Conservation (phyloP, 345 rosid species). For the Anacardium occidentale region DNA sequence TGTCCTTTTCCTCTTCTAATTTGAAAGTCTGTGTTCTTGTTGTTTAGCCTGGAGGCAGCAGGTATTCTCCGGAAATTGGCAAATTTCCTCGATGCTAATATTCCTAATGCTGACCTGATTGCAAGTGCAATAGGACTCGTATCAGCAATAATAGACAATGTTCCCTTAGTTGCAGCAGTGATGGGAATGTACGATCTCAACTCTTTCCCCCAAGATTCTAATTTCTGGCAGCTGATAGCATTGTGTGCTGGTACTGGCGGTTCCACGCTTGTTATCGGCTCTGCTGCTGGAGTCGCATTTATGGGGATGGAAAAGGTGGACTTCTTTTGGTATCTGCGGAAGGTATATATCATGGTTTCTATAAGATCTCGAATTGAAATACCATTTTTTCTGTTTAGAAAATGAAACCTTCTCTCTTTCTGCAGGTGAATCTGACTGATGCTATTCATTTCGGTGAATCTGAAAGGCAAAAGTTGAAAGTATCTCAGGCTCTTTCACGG, state of each 20-base stretch:
- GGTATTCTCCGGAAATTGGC: conserved; percentile 88
- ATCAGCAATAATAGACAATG: conserved; percentile 88
- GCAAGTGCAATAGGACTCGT: conserved; percentile 82
- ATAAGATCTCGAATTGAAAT: background rate
- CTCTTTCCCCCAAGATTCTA: conserved; percentile 75
- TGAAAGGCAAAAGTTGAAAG: conserved; percentile 82
- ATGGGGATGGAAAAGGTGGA: conserved; percentile 99
- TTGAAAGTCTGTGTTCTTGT: conserved; percentile 6
- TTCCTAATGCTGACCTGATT: conserved; percentile 67
- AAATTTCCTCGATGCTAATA: conserved; percentile 85
- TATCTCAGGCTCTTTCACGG: conserved; percentile 90
- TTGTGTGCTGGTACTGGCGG: conserved; percentile 96
- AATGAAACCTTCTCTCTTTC: conserved; percentile 8
- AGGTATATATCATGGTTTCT: conserved; percentile 43
- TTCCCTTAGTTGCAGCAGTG: conserved; percentile 90
- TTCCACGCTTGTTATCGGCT: conserved; percentile 85
- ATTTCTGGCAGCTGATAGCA: conserved; percentile 96
- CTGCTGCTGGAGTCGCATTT: conserved; percentile 96
- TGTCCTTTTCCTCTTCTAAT: background rate
- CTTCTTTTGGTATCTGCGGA: conserved; percentile 92
- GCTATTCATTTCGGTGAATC: conserved; percentile 96
- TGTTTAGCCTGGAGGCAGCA: conserved; percentile 81
- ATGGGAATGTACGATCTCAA: conserved; percentile 96
- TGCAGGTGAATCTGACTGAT: conserved; percentile 70
- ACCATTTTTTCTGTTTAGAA: background rate